Base-by-base conservation (phyloP, 1,139 yeast species). In the Debaryomyces coudertii region DNA sequence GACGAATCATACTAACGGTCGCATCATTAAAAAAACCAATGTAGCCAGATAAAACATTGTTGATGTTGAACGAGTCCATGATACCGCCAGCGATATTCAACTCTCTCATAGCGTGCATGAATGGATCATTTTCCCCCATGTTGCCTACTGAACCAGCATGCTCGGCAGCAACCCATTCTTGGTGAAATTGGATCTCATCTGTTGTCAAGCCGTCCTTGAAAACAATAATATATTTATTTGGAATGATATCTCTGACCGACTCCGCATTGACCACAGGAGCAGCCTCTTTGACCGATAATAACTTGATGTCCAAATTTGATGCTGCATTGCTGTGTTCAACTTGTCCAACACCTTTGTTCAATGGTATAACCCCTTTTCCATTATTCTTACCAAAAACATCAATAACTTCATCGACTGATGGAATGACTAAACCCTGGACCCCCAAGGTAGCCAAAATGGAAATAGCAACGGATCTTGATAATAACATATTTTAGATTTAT, bases 191-290 rank as follows among this genome's bases (percentile, higher is more conserved):
- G 28, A 80, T 69, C 48, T 78, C 78, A 33, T 79, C 79, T 20
- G 72, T 64, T 25, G 76, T 60, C 40, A 82, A 71, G 44, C 73
- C 80, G 43, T 81, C 79, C 74, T 88, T 89, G 71, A 89, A 82
- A 41, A 88, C 90, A 53, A 90, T 87, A 52, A 89, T 88, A 71
- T 88, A 90, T 62, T 87, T 83, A 73, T 87, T 82, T 43, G 90
- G 87, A 56, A 89, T 79, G 44, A 78, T 57, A 54, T 80, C 79
- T 48, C 77, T 70, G 49, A 72, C 73, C 38, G 66, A 54, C 45
- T 68, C 72, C 43, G 71, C 58, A 38, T 71, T 66, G 53, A 76
- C 53, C 40, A 80, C 55, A 24, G 82, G 80, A 24, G 74, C 77
- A 38, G 71, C 64, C n/a, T 53, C 50, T 11, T 62, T 60, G 28